Conservation (phyloP, 1,139 yeast genomes). For the Magnusiomyces sp. region DNA sequence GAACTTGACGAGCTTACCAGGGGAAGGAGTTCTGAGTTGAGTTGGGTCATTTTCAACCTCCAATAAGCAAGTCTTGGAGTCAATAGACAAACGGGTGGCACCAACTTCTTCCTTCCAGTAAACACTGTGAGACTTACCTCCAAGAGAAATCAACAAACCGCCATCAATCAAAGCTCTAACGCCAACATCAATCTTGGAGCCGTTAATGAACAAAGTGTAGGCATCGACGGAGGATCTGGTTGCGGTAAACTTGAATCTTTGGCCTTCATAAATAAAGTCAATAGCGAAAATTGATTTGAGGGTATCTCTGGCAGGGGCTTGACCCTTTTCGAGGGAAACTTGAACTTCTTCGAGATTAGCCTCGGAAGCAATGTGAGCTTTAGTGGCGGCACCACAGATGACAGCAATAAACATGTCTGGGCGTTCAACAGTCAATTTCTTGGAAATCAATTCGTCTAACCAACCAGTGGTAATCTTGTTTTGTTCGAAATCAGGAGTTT, state of each 20-base stretch:
- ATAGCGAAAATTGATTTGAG: constrained; percentile 84
- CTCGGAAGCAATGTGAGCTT: constrained; percentile 77
- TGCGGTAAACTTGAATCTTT: constrained; percentile 87
- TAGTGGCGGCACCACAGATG: constrained; percentile 93
- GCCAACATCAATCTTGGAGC: constrained; percentile 81
- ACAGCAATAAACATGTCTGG: constrained; percentile 89
- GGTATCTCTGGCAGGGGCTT: constrained; percentile 74
- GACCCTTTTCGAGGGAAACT: constrained; percentile 81
- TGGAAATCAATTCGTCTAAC: constrained; percentile 92
- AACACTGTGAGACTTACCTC: constrained; percentile 88
- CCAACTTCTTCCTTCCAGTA: constrained; percentile 98
- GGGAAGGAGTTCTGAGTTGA: constrained; percentile 96
- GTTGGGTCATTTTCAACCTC: constrained; percentile 98
- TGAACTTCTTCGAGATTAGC: constrained; percentile 62
- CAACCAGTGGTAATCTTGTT: constrained; percentile 97
- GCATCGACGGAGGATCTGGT: constrained; percentile 82
- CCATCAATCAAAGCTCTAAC: constrained; percentile 88
- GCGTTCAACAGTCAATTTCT: constrained; percentile 90
- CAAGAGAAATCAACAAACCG: constrained; percentile 78
- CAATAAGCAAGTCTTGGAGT: constrained; percentile 84
- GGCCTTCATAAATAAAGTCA: constrained; percentile 92
- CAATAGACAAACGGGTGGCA: constrained; percentile 93
- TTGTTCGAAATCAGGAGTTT: constrained; percentile 93
- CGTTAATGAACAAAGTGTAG: constrained; percentile 86
- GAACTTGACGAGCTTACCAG: constrained; percentile 92